These are phyloP conservation scores for Didymella pomorum DNA, from an alignment of 2,329 filamentous ascomycete species.

Conservation along the genomic window DNA sequence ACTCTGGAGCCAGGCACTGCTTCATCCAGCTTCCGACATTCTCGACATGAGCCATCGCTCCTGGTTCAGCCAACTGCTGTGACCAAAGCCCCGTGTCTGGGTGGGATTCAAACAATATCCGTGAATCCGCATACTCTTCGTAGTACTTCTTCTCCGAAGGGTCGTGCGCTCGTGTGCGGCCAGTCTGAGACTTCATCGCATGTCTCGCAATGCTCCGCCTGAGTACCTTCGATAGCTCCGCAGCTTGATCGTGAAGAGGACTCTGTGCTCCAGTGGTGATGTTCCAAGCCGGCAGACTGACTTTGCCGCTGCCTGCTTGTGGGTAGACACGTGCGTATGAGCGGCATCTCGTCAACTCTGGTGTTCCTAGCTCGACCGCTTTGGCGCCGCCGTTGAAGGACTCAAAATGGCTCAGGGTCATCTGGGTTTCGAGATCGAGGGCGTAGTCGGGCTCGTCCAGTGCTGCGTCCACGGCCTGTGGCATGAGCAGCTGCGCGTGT, in stretches of 20 bases:
- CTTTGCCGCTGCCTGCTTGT: conserved; percentile 44
- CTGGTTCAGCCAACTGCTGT: conserved; percentile 15
- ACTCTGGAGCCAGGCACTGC: conserved; percentile 11
- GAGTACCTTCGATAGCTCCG: conserved; percentile 53
- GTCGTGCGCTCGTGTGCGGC: conserved; percentile 37
- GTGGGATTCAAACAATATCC: conserved; percentile 26
- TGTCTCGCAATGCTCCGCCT: conserved; percentile 52
- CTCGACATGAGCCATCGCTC: conserved; percentile 26
- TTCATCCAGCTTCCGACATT: conserved; percentile 42
- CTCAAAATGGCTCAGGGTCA: conserved; percentile 41
- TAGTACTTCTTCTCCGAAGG: conserved; percentile 39
- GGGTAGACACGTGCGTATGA: conserved; percentile 54
- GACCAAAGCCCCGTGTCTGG: conserved; percentile 41
- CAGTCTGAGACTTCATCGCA: conserved; percentile 33
- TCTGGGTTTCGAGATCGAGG: conserved; percentile 43
- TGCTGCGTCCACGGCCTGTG: conserved; percentile 37
- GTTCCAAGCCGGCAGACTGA: conserved; percentile 53
- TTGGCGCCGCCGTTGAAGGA: conserved; percentile 26
- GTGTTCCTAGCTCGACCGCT: conserved; percentile 25
- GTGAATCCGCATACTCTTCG: conserved; percentile 35
- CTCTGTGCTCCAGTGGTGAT: conserved; percentile 51
- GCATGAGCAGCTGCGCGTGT: conserved; percentile 37
- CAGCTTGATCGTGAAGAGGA: conserved; percentile 51
- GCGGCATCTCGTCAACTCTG: conserved; percentile 40
- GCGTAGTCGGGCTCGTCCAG: conserved; percentile 34